Evolutionary conservation across 2,329 filamentous ascomycete genomes (phyloP).

Genomic region (Hypocrella siamensis): DNA sequence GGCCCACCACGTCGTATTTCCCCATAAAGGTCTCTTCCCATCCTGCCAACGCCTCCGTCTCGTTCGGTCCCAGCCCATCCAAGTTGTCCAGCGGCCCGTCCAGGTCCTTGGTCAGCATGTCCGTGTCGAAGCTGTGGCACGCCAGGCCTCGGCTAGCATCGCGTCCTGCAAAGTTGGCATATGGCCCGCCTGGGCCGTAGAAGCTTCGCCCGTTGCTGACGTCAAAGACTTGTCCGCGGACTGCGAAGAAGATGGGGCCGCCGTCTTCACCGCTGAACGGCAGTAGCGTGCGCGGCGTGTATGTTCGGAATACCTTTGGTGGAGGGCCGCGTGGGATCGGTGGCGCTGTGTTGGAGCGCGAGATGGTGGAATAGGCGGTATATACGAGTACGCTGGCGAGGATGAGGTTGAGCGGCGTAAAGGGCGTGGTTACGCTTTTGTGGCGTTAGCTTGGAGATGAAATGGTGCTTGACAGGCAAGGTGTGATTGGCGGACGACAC

Average conservation of each 20-base stretch:
- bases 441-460: too few species aligned
- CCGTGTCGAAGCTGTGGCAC: conserved; percentile 82
- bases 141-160: conserved; percentile 83
- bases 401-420: conserved; percentile 48
- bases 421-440: conserved; percentile 18
- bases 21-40: conserved; percentile 91
- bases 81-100: conserved; percentile 69
- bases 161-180: conserved; percentile 87
- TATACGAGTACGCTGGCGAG: conserved; percentile 40
- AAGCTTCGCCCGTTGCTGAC: conserved; percentile 78
- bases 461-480: background rate
- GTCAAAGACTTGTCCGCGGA: conserved; percentile 83
- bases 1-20: conserved; percentile 93
- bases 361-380: conserved; percentile 37
- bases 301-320: conserved; percentile 47
- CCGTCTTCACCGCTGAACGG: conserved; percentile 67
- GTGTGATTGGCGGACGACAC: background rate
- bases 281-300: conserved; percentile 67
- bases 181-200: conserved; percentile 89
- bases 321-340: conserved; percentile 35
- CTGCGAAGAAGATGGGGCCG: conserved; percentile 74
- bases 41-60: conserved; percentile 68
- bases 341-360: conserved; percentile 31
- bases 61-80: conserved; percentile 53
- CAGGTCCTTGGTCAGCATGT: conserved; percentile 86